These are phyloP conservation scores for Neurospora sp. DNA, from an alignment of 495 filamentous ascomycete genomes.

Conservation along the genomic window DNA sequence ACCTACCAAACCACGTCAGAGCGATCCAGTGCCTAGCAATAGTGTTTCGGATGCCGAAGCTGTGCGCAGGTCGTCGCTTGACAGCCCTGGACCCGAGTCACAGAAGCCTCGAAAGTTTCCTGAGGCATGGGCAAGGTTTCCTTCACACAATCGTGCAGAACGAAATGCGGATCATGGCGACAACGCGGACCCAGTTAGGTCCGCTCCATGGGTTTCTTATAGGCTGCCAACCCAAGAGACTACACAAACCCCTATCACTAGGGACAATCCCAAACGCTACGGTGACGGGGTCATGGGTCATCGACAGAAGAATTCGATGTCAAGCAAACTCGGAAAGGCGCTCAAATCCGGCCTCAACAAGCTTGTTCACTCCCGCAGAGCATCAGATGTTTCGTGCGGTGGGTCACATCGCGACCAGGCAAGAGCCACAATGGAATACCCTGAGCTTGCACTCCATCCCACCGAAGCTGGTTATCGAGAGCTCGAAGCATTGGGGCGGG, in stretches of 20 bases:
- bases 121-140: conserved; percentile 28
- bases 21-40: background rate
- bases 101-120: conserved; percentile 6
- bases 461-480: conserved; percentile 22
- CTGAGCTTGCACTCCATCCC: conserved; percentile 25
- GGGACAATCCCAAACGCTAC: background rate
- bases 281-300: background rate
- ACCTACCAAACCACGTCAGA: background rate
- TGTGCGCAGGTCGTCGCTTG: background rate
- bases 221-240: background rate
- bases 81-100: background rate
- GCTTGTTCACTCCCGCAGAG: conserved; percentile 16
- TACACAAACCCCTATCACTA: background rate
- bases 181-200: conserved; percentile 13
- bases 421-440: conserved; percentile 21
- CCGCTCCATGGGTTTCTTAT: conserved; percentile 10
- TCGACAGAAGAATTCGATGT: conserved; percentile 8
- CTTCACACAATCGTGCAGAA: conserved; percentile 26
- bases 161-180: conserved; percentile 17
- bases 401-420: background rate
- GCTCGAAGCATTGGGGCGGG: conserved; percentile 21
- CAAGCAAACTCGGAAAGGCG: conserved; percentile 21
- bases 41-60: background rate
- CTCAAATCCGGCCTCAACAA: conserved; percentile 24
- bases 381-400: conserved; percentile 6